These are phyloP conservation scores for Leccinum subgranulosum DNA, from an alignment of 768 basidiomycete genomes.

Conservation along the genomic window DNA sequence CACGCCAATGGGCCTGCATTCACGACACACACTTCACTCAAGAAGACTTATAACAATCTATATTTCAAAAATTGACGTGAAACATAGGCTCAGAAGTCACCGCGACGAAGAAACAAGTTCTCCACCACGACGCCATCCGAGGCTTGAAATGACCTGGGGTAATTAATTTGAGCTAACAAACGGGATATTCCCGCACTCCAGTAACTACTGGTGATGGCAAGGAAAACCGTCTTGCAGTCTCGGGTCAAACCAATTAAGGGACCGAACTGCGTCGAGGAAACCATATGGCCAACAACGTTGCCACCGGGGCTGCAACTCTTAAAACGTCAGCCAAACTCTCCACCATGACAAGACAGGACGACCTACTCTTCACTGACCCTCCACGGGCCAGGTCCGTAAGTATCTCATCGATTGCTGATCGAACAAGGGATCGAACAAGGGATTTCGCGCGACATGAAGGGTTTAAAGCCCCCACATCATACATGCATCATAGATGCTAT, in stretches of 20 bases:
- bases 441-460: conserved; percentile 7
- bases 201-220: conserved; percentile 15
- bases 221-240: conserved; percentile 2
- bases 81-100: conserved; percentile 28
- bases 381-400: conserved; percentile 16
- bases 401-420: conserved; percentile 10
- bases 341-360: accelerated
- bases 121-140: conserved; percentile 18
- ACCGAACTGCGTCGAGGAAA: neutral
- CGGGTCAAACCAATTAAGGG: neutral
- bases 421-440: neutral
- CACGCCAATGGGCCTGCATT: too few species aligned
- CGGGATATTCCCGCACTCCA: conserved; percentile 25
- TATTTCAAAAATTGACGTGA: conserved; percentile 34
- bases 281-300: conserved; percentile 9
- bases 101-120: neutral
- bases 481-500: conserved; percentile 8
- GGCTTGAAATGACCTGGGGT: conserved; percentile 35
- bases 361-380: conserved; percentile 24
- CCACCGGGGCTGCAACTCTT: conserved; percentile 11
- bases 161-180: conserved; percentile 34
- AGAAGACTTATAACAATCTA: conserved; percentile 17
- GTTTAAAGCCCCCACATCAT: neutral
- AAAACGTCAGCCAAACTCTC: neutral
- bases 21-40: neutral